Base-by-base conservation (phyloP, 352 stramenopile genomes). In the Globisporangium polare region DNA sequence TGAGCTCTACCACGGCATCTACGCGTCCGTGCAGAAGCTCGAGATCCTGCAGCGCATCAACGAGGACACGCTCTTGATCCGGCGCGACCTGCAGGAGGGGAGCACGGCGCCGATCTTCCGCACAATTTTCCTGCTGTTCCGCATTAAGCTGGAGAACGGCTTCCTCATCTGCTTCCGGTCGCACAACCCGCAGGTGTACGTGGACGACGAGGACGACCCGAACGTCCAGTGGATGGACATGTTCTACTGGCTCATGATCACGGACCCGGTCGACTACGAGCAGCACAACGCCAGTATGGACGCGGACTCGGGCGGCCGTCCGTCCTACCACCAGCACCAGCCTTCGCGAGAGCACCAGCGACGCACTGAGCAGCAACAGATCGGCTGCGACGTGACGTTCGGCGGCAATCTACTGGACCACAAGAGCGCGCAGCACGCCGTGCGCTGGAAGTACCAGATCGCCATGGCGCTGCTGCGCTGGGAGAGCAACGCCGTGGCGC, bases 171-270 rank as follows among this genome's bases (percentile, higher is more conserved):
- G 83, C 74, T 92, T 92, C 70, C 75, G 80, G 10, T 92, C 83
- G 18, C 78, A 89, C 62, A 90, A 92, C 59, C 80, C 83, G 13
- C 54, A 63, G 0, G 74, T 90, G 31, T 86, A 73, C 43, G 77
- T 77, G 3, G 75, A 90, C 58, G 83, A 92, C 57, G 80, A 90
- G 57, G 83, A 92, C 65, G 83, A 92, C 57, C 77, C 83, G 31
- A 90, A 83, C 47, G 78, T 92, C 20, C 77, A 92, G 74, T 92
- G 83, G 83, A 90, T 92, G 80, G 80, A 90, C 33, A 92, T 92
- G 80, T 90, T 90, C 41, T 92, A 92, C 72, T 92, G 83, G 83
- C 80, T 92, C 49, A 86, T 89, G 83, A 76, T 92, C 60, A 88
- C 81, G 1, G 78, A 92, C 57, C 76, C 79, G 3, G 50, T 56